Evolutionary conservation across 2,329 filamentous ascomycete genomes (phyloP), one percentile per base, ranked within the genome.

Genomic region (Venturia nashicola): DNA sequence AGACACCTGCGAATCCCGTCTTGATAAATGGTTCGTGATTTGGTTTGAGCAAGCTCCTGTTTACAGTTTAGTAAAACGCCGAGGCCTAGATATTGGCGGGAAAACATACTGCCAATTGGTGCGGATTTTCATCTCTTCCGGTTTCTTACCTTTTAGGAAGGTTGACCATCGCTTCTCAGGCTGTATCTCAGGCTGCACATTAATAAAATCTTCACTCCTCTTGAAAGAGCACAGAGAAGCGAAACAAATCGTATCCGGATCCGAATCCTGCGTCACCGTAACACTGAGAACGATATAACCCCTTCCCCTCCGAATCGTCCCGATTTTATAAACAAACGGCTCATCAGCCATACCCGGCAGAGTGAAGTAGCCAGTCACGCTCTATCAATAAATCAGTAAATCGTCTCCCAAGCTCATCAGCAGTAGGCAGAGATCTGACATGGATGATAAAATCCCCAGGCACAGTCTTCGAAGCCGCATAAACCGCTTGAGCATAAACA

Each of bases 401-500:
- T 23, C n/a, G 2, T 48, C n/a, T 5, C 36, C 36, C 3, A 11
- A 42, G 16, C 4, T 14, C 40, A 42, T 20, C 20, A 11, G 16
- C n/a, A n/a, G 5, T 23, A 23, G 44, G 3, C 7, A 8, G 3
- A 16, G 3, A 20, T 48, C 62, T 39, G 5, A 61, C 62, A 39
- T 64, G 62, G 34, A 64, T 61, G 7, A 64, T 46, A n/a, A 64
- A 60, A 11, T 32, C 51, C 3, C 5, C 18, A 5, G 36, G 36
- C 9, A 64, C 62, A 34, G 62, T 64, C 32, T 64, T 64, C 34
- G 46, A 39, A 14, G 54, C 54, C 5, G 62, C 62, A 51, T 64
- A 64, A 12, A 39, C 62, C 18, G 62, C 62, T 18, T 64, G 62
- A n/a, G 62, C 62, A 64, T 64, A 64, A 11, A 64, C 62, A 20